These are phyloP conservation scores for Lentinula aciculospora DNA, from an alignment of 768 basidiomycete genomes.

Conservation along the genomic window DNA sequence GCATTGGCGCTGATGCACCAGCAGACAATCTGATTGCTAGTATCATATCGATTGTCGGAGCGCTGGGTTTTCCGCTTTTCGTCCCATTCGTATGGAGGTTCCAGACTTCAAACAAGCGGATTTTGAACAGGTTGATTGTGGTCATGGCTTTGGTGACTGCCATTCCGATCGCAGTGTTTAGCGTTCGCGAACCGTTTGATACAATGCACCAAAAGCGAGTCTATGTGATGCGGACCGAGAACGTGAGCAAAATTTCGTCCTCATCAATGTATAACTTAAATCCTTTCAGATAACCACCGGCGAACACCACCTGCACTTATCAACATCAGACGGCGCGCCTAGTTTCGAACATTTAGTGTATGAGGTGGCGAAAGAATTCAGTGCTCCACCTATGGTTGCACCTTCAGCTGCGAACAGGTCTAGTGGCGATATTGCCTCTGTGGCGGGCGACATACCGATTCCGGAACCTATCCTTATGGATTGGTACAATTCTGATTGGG, in stretches of 20 bases:
- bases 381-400: conserved; percentile 13
- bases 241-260: conserved; percentile 38
- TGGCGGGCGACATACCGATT: conserved; percentile 8
- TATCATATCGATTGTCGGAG: conserved; percentile 54
- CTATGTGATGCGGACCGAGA: conserved; percentile 80
- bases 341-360: conserved; percentile 61
- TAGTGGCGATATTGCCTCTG: conserved; percentile 15
- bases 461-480: conserved; percentile 55
- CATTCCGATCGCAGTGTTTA: conserved; percentile 55
- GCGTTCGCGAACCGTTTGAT: conserved; percentile 64
- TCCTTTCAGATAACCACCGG: conserved; percentile 45
- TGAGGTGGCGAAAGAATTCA: conserved; percentile 57
- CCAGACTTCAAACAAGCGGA: background rate
- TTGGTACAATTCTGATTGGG: conserved; percentile 85
- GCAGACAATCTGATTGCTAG: conserved; percentile 86
- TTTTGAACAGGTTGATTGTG: conserved; percentile 23
- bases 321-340: conserved; percentile 77
- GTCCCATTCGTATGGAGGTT: conserved; percentile 73
- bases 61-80: conserved; percentile 52
- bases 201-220: conserved; percentile 81
- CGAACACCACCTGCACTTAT: conserved; percentile 75
- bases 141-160: conserved; percentile 41
- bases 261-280: conserved; percentile 27
- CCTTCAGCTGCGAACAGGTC: conserved; percentile 2
- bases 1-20: conserved; percentile 77